Conservation (phyloP, 495 filamentous ascomycete genomes). For the Massariosphaeria phaeospora region DNA sequence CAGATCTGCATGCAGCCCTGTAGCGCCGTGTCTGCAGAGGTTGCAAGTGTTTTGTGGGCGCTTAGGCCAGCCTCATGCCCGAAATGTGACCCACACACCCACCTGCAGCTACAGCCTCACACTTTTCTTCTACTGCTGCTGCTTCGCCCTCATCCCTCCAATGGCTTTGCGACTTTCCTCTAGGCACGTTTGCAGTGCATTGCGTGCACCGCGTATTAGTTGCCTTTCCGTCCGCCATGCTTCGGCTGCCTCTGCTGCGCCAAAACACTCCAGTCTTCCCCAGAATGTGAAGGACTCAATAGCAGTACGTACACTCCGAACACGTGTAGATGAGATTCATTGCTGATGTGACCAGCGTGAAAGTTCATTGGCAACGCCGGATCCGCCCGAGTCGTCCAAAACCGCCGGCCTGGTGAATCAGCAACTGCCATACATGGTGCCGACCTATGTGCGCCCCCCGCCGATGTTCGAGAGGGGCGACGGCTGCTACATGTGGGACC, state of each 20-base stretch:
- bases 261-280: constrained; percentile 38
- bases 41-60: no score
- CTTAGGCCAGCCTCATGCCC: no score
- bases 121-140: no score
- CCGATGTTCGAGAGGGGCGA: constrained; percentile 83
- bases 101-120: neutral
- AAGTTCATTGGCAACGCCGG: constrained; percentile 62
- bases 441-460: constrained; percentile 87
- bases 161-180: constrained; percentile 35
- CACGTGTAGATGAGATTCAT: neutral
- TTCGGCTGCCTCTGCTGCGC: constrained; percentile 35
- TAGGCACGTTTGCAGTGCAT: constrained; percentile 13
- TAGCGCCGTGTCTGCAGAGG: no score
- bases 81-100: no score
- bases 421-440: constrained; percentile 81
- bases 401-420: constrained; percentile 68
- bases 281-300: constrained; percentile 37
- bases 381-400: constrained; percentile 71
- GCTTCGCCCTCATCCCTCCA: neutral
- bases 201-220: constrained; percentile 10
- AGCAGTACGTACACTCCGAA: constrained; percentile 25
- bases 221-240: constrained; percentile 25
- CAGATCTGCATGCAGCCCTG: no score
- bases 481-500: constrained; percentile 83
- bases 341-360: constrained; percentile 49